phyloP scores from a whole-genome alignment of 805 yeast species.

The Saccharomyces cerevisiae region DNA sequence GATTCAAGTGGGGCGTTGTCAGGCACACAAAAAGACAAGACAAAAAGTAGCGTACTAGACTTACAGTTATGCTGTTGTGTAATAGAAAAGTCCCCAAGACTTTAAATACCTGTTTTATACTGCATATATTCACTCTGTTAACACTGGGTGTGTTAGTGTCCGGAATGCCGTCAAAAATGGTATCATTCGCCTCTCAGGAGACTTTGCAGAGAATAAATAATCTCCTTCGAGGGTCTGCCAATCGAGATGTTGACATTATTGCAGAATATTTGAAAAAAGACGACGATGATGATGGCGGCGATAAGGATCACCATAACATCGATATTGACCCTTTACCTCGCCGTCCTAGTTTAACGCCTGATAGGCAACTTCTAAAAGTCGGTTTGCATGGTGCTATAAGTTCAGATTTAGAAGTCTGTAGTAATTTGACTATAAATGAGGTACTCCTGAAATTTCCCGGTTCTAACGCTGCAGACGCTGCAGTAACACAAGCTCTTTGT shows the following conservation, averaged over 20 bases:
- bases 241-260: neutral
- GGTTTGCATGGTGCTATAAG: conserved; percentile 30
- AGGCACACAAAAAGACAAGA: neutral
- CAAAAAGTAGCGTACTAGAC: neutral
- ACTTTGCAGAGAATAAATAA: neutral
- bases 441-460: conserved; percentile 26
- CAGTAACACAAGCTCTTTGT: conserved; percentile 81
- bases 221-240: neutral
- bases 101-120: neutral
- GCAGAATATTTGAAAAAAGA: neutral
- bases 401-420: conserved; percentile 33
- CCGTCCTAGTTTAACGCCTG: conserved; percentile 32
- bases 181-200: neutral
- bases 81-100: neutral
- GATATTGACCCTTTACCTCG: conserved; percentile 33
- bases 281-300: neutral
- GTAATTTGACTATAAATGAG: conserved; percentile 19
- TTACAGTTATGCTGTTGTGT: neutral
- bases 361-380: conserved; percentile 14
- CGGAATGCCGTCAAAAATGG: neutral
- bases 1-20: neutral
- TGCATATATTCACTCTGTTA: neutral
- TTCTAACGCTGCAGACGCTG: conserved; percentile 91
- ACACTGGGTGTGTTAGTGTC: neutral
- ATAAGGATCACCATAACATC: conserved; percentile 27